Base-by-base conservation (phyloP, 192 early-diverging fungal genomes). In the Helicostylum pulchrum region DNA sequence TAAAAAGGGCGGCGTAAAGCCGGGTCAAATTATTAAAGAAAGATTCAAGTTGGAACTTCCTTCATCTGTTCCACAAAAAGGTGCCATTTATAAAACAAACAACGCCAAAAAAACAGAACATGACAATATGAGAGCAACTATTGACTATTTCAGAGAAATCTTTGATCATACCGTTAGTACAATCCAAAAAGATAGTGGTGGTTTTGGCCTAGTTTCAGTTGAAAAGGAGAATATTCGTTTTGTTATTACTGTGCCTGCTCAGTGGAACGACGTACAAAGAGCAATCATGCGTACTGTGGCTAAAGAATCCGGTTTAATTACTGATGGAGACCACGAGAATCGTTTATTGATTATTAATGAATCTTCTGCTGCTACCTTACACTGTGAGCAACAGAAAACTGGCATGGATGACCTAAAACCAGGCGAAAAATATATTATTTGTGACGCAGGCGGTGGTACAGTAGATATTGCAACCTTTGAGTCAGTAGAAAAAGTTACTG, bases 401-500 rank as follows among this genome's bases (percentile, higher is more conserved):
- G 46, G n/a, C 5, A 12, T 5, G 6, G 46, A 48, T 11, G 3
- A 11, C 2, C 3, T 47, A 11, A 21, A 12, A 2, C 20, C 32
- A 20, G 43, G 42, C 0, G 21, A 14, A 3, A 44, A 42, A 26
- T 59, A 59, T n/a, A 17, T 59, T 19, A 59, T 59, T 43, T 43
- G 36, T 59, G 57, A 59, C 45, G 57, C 57, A 23, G 57, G 57
- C 30, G 57, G 57, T 59, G 57, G 57, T 23, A 59, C 57, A 4
- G 57, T 59, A 11, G 57, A 59, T 45, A 20, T 59, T 12, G 57
- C 57, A 43, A 59, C 57, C 0, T 59, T 20, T 45, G 57, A 59
- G 19, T 59, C 43, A 0, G 36, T 23, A 15, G 2, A 31, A 0
- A 36, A 9, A 23, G 12, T 39, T 23, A 21, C 44, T n/a, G 21